Conservation (phyloP, 108 stramenopile species). For the Cylindrotheca closterium region DNA sequence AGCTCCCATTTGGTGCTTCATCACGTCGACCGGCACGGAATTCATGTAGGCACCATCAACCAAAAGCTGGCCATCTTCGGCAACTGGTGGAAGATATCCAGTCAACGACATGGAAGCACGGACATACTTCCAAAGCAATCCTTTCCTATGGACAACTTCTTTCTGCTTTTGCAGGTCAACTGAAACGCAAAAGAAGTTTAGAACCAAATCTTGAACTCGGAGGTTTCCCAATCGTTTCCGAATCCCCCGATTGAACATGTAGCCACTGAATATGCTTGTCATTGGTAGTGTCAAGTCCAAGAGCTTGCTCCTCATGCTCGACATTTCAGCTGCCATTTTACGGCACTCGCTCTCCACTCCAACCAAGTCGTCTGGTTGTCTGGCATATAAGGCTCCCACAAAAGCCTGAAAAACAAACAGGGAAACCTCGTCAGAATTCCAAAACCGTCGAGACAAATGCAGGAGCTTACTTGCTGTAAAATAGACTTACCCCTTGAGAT, state of each 20-base stretch:
- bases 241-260: slow-evolving; percentile 51
- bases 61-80: slow-evolving; percentile 44
- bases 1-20: slow-evolving; percentile 45
- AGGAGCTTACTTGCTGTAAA: too few species aligned
- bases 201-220: slow-evolving; percentile 59
- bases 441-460: too few species aligned
- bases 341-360: slow-evolving; percentile 16
- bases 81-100: slow-evolving; percentile 61
- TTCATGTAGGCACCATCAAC: slow-evolving; percentile 73
- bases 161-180: slow-evolving; percentile 40
- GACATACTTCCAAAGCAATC: slow-evolving; percentile 54
- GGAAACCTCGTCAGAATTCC: too few species aligned
- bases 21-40: slow-evolving; percentile 56
- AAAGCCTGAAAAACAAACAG: too few species aligned
- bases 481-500: slow-evolving; percentile 38
- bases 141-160: slow-evolving; percentile 43
- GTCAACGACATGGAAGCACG: slow-evolving; percentile 58
- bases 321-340: slow-evolving; percentile 43
- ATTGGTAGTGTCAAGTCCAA: slow-evolving; percentile 55
- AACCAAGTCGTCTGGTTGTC: slow-evolving; percentile 46
- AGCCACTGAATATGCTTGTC: slow-evolving; percentile 38
- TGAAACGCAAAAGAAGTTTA: slow-evolving; percentile 59
- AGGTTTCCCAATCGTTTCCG: slow-evolving; percentile 34
- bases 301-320: slow-evolving; percentile 44
- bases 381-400: slow-evolving; percentile 33